Base-by-base conservation (phyloP, 352 stramenopile species). In the Phytophthora megakarya region DNA sequence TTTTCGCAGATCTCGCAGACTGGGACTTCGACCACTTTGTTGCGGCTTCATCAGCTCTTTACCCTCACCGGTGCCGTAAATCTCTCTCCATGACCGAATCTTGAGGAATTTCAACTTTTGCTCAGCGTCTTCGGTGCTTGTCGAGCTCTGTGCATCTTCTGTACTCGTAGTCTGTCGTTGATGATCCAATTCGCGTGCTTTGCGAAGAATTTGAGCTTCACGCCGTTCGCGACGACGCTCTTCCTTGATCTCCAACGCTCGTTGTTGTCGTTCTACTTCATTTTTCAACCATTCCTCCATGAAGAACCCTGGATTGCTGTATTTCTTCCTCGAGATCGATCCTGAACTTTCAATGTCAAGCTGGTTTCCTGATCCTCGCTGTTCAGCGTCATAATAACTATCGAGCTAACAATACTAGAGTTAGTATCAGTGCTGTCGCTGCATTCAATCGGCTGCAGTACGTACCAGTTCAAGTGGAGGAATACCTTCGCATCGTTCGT, bases 51-150 rank as follows among this genome's bases (percentile, higher is more conserved):
- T 62, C 8, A 89, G 33, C 28, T 89, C 80, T 43, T 87, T 87
- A 0, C 80, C 78, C 47, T 89, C 80, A 0, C 80, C 80, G 16
- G 73, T 89, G 11, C 80, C 80, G 37, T 87, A 89, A 18, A 84
- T 80, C 32, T 89, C 80, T 12, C 69, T 73, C 80, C 80, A 89
- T 44, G 80, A 87, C 4, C 80, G 72, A 23, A 89, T 87, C 21
- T 74, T 81, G 26, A 87, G 65, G 18, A 86, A 87, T 16, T 78
- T 83, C 25, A 69, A 44, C 42, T 72, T 67, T n/a, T 75, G 60
- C 32, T 81, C 67, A 9, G 48, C 48, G 16, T 60, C 52, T 19
- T 68, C 73, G n/a, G 46, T 66, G 22, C 67, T 67, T 7, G 23
- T 19, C 37, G 57, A 53, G 13, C 37, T 78, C 48, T 68, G 63